Percentiles rank a stretch among this genome's conserved stretches.
phyloP scores from a whole-genome alignment of 148 eudicot species.

The Selenicereus undatus region DNA sequence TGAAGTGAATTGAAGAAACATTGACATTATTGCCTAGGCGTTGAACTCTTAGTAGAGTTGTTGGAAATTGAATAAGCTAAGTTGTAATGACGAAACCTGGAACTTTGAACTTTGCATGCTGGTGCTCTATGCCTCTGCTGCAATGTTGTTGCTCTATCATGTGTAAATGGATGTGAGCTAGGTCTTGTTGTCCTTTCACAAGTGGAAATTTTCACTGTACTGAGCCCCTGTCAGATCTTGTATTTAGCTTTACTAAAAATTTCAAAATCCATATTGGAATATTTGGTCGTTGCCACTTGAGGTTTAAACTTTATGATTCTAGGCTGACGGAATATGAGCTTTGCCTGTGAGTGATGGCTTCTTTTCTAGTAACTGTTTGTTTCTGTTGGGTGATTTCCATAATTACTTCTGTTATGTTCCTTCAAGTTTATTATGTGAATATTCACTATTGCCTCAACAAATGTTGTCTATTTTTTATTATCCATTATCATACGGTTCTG shows the following conservation, averaged over 20 bases:
- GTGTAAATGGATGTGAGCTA: neutral
- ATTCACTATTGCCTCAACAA: neutral
- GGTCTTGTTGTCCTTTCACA: neutral
- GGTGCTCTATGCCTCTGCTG: too few species aligned
- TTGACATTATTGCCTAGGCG: too few species aligned
- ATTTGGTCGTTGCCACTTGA: neutral
- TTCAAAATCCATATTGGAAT: too few species aligned
- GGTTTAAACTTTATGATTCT: neutral
- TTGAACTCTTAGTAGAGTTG: too few species aligned
- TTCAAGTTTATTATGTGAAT: neutral
- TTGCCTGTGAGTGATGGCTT: neutral
- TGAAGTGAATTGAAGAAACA: too few species aligned
- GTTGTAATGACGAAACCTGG: too few species aligned
- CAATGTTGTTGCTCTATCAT: too few species aligned
- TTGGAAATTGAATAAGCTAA: too few species aligned
- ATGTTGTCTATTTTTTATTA: neutral
- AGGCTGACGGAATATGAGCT: neutral
- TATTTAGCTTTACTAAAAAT: too few species aligned
- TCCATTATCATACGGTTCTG: too few species aligned
- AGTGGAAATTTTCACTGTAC: neutral
- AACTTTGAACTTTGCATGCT: too few species aligned
- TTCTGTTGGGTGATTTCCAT: neutral
- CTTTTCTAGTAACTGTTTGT: neutral
- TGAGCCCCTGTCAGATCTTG: too few species aligned
- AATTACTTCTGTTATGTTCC: neutral